These are phyloP conservation scores for Pelagophyceae sp. DNA, from an alignment of 352 stramenopile species.

Conservation along the genomic window DNA sequence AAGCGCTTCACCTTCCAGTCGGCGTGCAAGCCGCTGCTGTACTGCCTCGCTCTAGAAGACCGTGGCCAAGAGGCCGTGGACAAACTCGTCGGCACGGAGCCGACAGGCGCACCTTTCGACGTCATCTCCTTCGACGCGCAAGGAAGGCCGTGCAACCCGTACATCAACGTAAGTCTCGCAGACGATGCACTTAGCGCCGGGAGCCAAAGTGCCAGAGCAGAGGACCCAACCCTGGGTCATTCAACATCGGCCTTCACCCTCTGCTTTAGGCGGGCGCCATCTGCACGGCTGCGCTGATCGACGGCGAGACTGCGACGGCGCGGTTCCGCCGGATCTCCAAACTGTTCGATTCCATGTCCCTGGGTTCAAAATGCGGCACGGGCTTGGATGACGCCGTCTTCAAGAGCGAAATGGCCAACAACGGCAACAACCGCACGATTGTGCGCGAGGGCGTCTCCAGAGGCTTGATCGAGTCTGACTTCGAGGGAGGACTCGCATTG, in stretches of 20 bases:
- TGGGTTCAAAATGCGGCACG: constrained; percentile 36
- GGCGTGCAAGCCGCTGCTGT: constrained; percentile 39
- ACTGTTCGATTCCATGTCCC: constrained; percentile 34
- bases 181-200: too few species aligned
- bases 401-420: constrained; percentile 37
- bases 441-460: constrained; percentile 37
- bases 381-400: constrained; percentile 33
- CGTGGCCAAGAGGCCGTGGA: constrained; percentile 35
- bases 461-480: constrained; percentile 31
- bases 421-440: constrained; percentile 40
- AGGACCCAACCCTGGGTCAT: too few species aligned
- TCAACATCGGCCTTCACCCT: too few species aligned
- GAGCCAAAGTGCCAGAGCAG: too few species aligned
- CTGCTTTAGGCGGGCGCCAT: too few species aligned
- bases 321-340: constrained; percentile 36
- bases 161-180: too few species aligned
- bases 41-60: constrained; percentile 35
- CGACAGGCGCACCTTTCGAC: constrained; percentile 40
- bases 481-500: constrained; percentile 33
- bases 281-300: constrained; percentile 34
- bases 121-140: constrained; percentile 21
- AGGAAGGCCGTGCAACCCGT: constrained; percentile 38
- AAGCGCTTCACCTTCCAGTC: constrained; percentile 38
- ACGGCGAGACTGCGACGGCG: constrained; percentile 26
- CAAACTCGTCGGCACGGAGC: constrained; percentile 37